Percentiles rank a stretch among this genome's conserved stretches.
phyloP scores from a whole-genome alignment of 805 yeast species.

The Lachancea waltii region DNA sequence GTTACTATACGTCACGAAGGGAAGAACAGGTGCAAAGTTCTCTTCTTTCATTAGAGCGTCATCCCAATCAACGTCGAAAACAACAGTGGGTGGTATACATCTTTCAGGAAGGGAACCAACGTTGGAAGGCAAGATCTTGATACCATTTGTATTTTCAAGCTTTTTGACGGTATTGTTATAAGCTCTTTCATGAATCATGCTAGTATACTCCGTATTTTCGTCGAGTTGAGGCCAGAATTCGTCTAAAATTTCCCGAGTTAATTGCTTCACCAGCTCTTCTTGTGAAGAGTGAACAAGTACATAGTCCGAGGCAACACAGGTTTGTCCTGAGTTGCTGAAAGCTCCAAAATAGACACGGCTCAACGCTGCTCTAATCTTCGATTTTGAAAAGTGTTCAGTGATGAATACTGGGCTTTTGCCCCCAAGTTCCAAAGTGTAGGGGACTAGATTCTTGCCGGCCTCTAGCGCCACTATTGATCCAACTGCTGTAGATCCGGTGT shows the following conservation, averaged over 20 bases:
- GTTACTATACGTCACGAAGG: constrained; percentile 51
- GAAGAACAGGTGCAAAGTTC: constrained; percentile 80
- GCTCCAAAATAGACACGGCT: constrained; percentile 73
- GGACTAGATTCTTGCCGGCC: constrained; percentile 83
- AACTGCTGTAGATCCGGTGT: constrained; percentile 74
- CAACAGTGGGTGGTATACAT: constrained; percentile 67
- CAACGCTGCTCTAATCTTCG: constrained; percentile 42
- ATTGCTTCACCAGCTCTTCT: constrained; percentile 44
- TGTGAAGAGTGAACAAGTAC: constrained; percentile 56
- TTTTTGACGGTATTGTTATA: constrained; percentile 41
- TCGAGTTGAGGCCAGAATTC: constrained; percentile 41
- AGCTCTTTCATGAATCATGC: constrained; percentile 51
- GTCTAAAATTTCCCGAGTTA: constrained; percentile 35
- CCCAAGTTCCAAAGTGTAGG: constrained; percentile 76
- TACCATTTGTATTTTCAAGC: constrained; percentile 47
- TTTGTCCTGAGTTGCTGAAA: constrained; percentile 78
- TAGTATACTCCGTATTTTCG: constrained; percentile 44
- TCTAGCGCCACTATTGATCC: constrained; percentile 72
- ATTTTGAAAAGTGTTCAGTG: constrained; percentile 41
- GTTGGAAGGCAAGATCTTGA: constrained; percentile 30
- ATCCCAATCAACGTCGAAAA: constrained; percentile 53
- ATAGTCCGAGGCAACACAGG: constrained; percentile 88
- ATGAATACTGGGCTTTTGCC: constrained; percentile 87
- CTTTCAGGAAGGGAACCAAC: constrained; percentile 42
- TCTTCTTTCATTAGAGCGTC: constrained; percentile 74